Evolutionary conservation across 176 grass and related monocot species (phyloP).

Genomic region (Poa annua): DNA sequence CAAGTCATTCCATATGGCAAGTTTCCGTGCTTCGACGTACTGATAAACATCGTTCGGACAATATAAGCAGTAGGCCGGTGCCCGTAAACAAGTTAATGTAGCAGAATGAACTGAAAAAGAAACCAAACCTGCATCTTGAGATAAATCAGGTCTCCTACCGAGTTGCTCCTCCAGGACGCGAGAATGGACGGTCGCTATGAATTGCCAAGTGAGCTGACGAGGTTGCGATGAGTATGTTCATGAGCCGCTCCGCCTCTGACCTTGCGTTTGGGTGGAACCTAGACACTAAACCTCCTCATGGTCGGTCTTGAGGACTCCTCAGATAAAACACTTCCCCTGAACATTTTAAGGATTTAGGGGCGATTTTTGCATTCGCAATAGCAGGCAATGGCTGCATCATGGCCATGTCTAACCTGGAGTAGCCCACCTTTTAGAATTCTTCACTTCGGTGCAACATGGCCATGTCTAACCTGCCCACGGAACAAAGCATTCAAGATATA

Average conservation of each 20-base stretch:
- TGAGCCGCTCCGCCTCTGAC: not conserved
- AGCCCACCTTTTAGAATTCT: conserved; percentile 9
- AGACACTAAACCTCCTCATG: not conserved
- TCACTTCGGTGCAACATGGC: not conserved
- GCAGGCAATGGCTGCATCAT: not conserved
- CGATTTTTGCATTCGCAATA: not conserved
- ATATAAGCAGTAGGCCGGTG: not conserved
- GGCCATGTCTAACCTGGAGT: not conserved
- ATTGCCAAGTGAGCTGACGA: not conserved
- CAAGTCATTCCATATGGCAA: not conserved
- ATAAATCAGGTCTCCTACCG: not conserved
- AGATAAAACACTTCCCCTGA: not conserved
- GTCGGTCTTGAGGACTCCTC: not conserved
- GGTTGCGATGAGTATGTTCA: not conserved
- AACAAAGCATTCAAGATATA: conserved; percentile 6
- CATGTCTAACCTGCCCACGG: not conserved
- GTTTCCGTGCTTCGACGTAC: not conserved
- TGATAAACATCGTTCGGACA: not conserved
- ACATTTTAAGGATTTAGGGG: conserved; percentile 5
- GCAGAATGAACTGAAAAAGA: conserved; percentile 2
- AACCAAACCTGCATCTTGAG: conserved; percentile 16
- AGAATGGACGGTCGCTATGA: too few species aligned
- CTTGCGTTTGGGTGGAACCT: not conserved
- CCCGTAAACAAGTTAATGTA: not conserved
- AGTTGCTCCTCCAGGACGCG: not conserved